Base-by-base conservation (phyloP, 2,329 filamentous ascomycete genomes). In the Pleoardoris graminearum region DNA sequence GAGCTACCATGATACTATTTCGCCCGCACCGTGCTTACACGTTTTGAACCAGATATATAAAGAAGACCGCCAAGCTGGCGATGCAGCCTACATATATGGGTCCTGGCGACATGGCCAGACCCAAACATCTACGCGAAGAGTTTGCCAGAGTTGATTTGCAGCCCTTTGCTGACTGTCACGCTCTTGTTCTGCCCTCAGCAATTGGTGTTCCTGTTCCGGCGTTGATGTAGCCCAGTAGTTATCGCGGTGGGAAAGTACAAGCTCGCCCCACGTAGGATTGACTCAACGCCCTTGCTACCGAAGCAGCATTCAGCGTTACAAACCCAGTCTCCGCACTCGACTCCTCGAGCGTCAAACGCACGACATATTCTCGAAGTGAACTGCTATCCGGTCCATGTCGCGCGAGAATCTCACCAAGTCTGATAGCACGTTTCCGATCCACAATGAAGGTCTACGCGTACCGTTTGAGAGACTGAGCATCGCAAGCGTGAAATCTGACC, bases 211-310 rank as follows among this genome's bases (percentile, higher is more conserved):
- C 14, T 32, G 19, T 44, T 44, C 27, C 19, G 17, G 16, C 33
- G 11, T 22, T 32, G 16, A 17, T 6, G 23, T n/a, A 22, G 23
- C 1, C 16, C 7, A 4, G 27, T 3, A 29, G 22, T 25, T 33
- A 21, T 23, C n/a, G 38, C 23, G 11, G n/a, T 21, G 5, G 8
- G 21, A 19, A 29, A 12, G 22, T 47, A 16, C 30, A 10, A 38
- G 23, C n/a, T 46, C 30, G 44, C 44, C 23, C 22, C 23, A 38
- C 39, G 32, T 44, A 21, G 22, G 30, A 33, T 44, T 38, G 32
- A 23, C 21, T 38, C 37, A 29, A 27, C 14, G 39, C 23, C 17
- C 37, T 29, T 35, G 30, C 48, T 39, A 7, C 22, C 30, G 14
- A 27, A 38, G 22, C 39, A 47, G 23, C n/a, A 4, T 14, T 38